phyloP scores from a whole-genome alignment of 345 rosid species.

The Pugionium cornutum region DNA sequence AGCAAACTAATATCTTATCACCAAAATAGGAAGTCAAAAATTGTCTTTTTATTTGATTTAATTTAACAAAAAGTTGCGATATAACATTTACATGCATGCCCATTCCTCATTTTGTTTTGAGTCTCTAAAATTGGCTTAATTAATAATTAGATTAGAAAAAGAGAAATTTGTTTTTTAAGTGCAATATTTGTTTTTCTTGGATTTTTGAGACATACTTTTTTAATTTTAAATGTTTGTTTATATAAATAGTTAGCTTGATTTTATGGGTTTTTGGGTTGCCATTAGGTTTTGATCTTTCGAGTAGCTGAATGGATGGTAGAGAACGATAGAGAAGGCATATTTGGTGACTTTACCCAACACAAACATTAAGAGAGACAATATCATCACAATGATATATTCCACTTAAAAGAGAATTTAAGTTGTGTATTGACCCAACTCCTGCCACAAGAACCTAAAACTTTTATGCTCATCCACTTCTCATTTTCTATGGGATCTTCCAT shows the following conservation, averaged over 20 bases:
- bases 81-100: background rate
- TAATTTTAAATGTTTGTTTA: background rate
- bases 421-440: slow-evolving; percentile 55
- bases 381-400: slow-evolving; percentile 35
- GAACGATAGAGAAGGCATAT: slow-evolving; percentile 30
- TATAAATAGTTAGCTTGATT: background rate
- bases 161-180: too few species aligned
- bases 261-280: background rate
- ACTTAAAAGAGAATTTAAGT: slow-evolving; percentile 38
- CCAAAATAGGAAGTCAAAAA: slow-evolving; percentile 34
- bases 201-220: background rate
- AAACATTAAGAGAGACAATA: slow-evolving; percentile 38
- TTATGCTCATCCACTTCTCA: slow-evolving; percentile 47
- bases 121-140: background rate
- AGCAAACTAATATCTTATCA: slow-evolving; percentile 32
- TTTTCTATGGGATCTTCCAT: slow-evolving; percentile 43
- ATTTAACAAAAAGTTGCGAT: slow-evolving; percentile 4
- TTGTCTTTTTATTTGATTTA: slow-evolving; percentile 16
- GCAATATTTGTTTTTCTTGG: too few species aligned
- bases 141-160: background rate
- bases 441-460: slow-evolving; percentile 45
- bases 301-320: slow-evolving; percentile 34
- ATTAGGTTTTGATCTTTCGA: slow-evolving; percentile 14
- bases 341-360: slow-evolving; percentile 38
- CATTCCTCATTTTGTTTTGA: slow-evolving; percentile 7